phyloP scores from a whole-genome alignment of 2,329 filamentous ascomycete genomes.

The Ilyonectria robusta region DNA sequence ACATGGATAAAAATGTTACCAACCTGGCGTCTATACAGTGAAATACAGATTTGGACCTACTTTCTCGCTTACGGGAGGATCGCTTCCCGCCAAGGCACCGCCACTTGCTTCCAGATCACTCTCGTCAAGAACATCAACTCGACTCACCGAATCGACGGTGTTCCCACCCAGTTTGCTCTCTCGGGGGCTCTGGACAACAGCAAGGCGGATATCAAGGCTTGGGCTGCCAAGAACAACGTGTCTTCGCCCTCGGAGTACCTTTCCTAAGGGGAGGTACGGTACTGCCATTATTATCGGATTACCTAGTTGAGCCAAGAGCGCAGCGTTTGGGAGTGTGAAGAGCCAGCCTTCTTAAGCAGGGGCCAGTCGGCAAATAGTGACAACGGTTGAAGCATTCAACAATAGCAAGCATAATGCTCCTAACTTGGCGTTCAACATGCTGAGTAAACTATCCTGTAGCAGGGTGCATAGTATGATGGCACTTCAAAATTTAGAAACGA shows the following conservation, averaged over 20 bases:
- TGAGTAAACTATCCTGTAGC: not conserved
- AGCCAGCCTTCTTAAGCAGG: too few species aligned
- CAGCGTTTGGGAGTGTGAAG: too few species aligned
- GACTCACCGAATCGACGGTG: slow-evolving; percentile 85
- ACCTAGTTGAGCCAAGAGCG: not conserved
- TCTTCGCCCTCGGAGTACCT: slow-evolving; percentile 49
- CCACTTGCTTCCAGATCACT: slow-evolving; percentile 90
- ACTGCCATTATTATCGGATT: not conserved
- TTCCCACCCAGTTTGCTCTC: slow-evolving; percentile 78
- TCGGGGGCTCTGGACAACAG: slow-evolving; percentile 41
- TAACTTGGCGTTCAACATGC: not conserved
- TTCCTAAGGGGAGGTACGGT: slow-evolving; percentile 11
- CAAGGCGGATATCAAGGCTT: slow-evolving; percentile 52
- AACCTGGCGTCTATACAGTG: not conserved
- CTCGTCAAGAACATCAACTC: slow-evolving; percentile 95
- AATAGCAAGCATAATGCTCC: not conserved
- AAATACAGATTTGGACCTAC: slow-evolving; percentile 85
- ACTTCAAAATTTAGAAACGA: not conserved
- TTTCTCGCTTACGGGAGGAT: slow-evolving; percentile 92
- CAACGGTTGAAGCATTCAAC: not conserved
- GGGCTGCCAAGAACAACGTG: slow-evolving; percentile 55
- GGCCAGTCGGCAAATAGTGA: not conserved
- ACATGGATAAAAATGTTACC: not conserved
- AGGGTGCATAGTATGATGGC: not conserved
- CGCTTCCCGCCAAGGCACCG: slow-evolving; percentile 85